phyloP scores from a whole-genome alignment of 495 filamentous ascomycete species.

The Viridothelium virens region DNA sequence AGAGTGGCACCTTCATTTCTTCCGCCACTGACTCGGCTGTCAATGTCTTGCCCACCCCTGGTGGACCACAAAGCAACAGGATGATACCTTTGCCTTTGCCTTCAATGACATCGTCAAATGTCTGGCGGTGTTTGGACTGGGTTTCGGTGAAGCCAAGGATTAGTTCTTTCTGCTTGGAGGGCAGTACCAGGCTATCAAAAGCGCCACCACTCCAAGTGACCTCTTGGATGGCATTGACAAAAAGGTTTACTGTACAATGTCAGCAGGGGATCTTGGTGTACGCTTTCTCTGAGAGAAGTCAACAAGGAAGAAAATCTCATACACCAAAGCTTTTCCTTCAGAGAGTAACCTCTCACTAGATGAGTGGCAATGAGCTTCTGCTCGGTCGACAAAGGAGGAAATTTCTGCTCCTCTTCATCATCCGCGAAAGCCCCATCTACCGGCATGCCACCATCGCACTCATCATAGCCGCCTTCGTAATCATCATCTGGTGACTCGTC shows the following conservation, averaged over 20 bases:
- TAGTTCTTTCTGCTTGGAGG: constrained; percentile 40
- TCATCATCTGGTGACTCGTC: constrained; percentile 16
- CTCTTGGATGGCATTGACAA: constrained; percentile 36
- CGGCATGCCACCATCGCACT: constrained; percentile 34
- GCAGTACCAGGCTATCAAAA: constrained; percentile 43
- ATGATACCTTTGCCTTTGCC: constrained; percentile 41
- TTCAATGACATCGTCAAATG: constrained; percentile 51
- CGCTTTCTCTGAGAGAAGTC: constrained; percentile 12
- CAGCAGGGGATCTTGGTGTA: background rate
- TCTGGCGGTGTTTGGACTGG: constrained; percentile 36
- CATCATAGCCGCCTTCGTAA: constrained; percentile 26
- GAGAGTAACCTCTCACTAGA: constrained; percentile 38
- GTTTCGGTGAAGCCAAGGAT: constrained; percentile 47
- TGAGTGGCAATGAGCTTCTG: constrained; percentile 35
- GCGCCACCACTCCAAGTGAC: constrained; percentile 38
- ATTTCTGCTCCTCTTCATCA: constrained; percentile 30
- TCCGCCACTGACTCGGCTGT: constrained; percentile 38
- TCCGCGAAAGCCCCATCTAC: constrained; percentile 34
- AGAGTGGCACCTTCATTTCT: constrained; percentile 36
- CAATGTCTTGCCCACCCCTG: constrained; percentile 38
- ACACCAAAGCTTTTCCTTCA: constrained; percentile 42
- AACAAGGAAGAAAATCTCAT: constrained; percentile 19
- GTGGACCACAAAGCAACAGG: constrained; percentile 35
- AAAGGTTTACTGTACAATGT: constrained; percentile 30
- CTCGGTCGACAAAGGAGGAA: constrained; percentile 30